Evolutionary conservation across 768 basidiomycete genomes (phyloP), one percentile per base, ranked within the genome.

Genomic region (Amanita subjunquillea): DNA sequence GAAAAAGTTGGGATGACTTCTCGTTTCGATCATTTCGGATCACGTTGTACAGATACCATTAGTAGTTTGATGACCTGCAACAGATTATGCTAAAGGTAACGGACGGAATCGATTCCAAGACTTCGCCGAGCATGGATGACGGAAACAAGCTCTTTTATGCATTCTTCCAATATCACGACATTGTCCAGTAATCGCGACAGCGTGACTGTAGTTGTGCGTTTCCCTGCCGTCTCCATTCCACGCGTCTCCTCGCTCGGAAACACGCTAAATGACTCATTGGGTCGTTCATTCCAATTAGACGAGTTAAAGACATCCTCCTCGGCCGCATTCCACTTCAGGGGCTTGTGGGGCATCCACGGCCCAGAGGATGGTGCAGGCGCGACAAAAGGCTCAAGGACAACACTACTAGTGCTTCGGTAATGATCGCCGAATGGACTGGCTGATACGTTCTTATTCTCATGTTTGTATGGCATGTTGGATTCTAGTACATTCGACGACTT

Each of bases 161-260:
- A 87, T 67, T 97, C 95, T 67, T 97, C 95, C 56, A 98, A 64
- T 38, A 97, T 83, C 29, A 98, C 92, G 29, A 94, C 86, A 62
- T 97, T 97, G 64, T 97, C 95, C 64, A 97, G 69, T 51, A 97
- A 65, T 56, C 79, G 83, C 42, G 90, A 92, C 49, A 98, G 72
- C 6, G 87, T 91, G 25, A 94, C 76, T 17, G 65, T 73, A 13
- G 67, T 64, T 48, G 59, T 56, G 55, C 63, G 62, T 38, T 67
- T 62, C 36, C 56, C 56, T 48, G 17, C 25, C 17, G 63, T 62
- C n/a, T 67, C 65, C 2, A 67, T 67, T 7, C 69, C 63, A 13
- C 61, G 62, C n/a, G 63, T 64, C 29, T 67, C 57, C 47, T 61
- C 58, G 55, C 57, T 29, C 48, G 38, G 27, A 32, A 37, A 17